Percentiles rank a stretch among this genome's conserved stretches.
phyloP scores from a whole-genome alignment of 805 yeast species.

The Komagataella populi region DNA sequence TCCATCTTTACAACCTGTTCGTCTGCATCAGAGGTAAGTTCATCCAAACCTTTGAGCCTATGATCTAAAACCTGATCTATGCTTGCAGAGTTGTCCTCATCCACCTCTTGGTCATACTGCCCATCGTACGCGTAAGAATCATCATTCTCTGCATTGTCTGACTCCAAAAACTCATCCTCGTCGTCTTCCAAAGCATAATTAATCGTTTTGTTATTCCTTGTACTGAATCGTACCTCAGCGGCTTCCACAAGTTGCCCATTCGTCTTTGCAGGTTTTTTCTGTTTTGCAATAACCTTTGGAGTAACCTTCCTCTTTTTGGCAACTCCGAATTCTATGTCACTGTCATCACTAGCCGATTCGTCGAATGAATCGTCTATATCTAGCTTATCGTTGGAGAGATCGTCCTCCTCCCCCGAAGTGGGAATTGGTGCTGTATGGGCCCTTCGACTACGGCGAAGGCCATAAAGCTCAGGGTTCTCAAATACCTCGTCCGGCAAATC shows the following conservation, averaged over 20 bases:
- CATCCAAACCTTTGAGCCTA: constrained; percentile 14
- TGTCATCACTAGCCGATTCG: constrained; percentile 16
- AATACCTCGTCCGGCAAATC: constrained; percentile 40
- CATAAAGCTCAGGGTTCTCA: constrained; percentile 71
- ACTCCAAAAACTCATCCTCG: constrained; percentile 35
- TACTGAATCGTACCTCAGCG: constrained; percentile 60
- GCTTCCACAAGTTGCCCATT: constrained; percentile 10
- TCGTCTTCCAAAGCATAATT: constrained; percentile 68
- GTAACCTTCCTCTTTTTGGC: constrained; percentile 14
- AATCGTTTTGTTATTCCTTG: constrained; percentile 57
- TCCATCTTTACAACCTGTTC: constrained; percentile 17
- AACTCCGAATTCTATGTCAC: constrained; percentile 13
- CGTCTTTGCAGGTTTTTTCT: constrained; percentile 5
- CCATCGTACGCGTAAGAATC: constrained; percentile 10
- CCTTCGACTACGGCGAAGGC: constrained; percentile 65
- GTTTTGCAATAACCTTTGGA: constrained; percentile 20
- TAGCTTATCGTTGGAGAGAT: constrained; percentile 13
- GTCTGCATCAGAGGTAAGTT: constrained; percentile 9
- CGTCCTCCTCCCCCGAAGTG: constrained; percentile 21
- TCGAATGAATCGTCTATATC: constrained; percentile 17
- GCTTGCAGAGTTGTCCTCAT: not conserved
- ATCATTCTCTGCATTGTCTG: constrained; percentile 21
- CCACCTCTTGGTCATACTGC: constrained; percentile 7
- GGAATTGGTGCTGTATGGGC: constrained; percentile 27
- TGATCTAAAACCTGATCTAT: constrained; percentile 39